Base-by-base conservation (phyloP, 305 asterid genomes). In the Solanum chacoense region DNA sequence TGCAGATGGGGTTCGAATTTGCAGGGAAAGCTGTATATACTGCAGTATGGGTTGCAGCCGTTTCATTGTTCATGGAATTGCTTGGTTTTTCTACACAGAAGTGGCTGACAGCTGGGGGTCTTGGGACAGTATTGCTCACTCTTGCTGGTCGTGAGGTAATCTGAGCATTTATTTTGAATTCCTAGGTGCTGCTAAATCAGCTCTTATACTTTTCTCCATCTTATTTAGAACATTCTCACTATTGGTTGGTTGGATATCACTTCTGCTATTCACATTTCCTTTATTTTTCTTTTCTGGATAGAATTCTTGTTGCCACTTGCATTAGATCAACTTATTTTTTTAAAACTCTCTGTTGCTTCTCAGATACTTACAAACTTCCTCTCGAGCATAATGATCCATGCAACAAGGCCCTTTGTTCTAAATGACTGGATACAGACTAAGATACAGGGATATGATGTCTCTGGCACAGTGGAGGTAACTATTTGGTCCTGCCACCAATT, bases 121-220 rank as follows among this genome's bases (percentile, higher is more conserved):
- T 98, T 85, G 99, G 99, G 89, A 96, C 99, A 42, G 98, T 98
- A 79, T 88, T 98, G 93, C 94, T 98, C 89, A 95, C 99, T 32
- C 99, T 98, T 90, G 99, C 99, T 91, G 99, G 99, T 77, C 99
- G 99, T 81, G 99, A 98, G 98, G 99, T 97, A 84, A 84, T 32
- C 87, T 84, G 55, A 84, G 50, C 87, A 84, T 59, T 84, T 84
- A 32, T 84, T 81, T 84, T 55, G 74, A 22, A 55, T 32, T 84
- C 42, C 45, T 31, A 84, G 38, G 74, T 84, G 34, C 87, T 59
- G 12, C 75, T 32, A 6, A 18, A 55, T 20, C 32, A 84, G 32
- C n/a, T 84, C 74, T 59, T 84, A 84, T 84, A 4, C 87, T 35
- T 84, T 34, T 59, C 24, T 34, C 87, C 90, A 29, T 72, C 65